Evolutionary conservation across 495 filamentous ascomycete species (phyloP).

Genomic region (Bombardia bombarda): DNA sequence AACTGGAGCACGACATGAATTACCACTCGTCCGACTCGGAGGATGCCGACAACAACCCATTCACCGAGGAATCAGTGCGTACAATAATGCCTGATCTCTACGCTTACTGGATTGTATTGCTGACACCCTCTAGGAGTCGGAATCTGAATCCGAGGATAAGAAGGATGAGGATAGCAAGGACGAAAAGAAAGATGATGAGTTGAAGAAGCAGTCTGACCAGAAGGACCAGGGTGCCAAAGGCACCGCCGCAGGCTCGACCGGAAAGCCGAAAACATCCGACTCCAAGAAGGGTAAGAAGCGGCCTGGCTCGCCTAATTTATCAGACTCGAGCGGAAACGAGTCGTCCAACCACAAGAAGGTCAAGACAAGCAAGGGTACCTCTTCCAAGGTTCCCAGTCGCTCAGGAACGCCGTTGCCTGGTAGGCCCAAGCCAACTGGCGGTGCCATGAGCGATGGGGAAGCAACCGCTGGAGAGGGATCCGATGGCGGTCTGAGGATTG

Average conservation of each 20-base stretch:
- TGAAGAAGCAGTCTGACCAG: constrained; percentile 58
- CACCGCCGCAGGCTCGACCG: constrained; percentile 63
- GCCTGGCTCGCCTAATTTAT: constrained; percentile 75
- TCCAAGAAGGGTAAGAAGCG: constrained; percentile 70
- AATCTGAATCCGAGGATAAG: constrained; percentile 31
- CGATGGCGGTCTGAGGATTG: constrained; percentile 52
- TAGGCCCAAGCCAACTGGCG: constrained; percentile 44
- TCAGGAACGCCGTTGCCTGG: constrained; percentile 50
- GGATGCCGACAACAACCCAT: constrained; percentile 58
- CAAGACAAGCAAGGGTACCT: constrained; percentile 56
- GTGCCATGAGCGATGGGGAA: constrained; percentile 75
- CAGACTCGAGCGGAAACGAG: constrained; percentile 85
- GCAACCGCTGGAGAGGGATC: constrained; percentile 68
- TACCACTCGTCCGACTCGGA: constrained; percentile 74
- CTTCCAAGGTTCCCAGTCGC: constrained; percentile 36
- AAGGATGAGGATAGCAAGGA: constrained; percentile 42
- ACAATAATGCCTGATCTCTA: constrained; percentile 42
- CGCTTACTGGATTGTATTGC: constrained; percentile 8
- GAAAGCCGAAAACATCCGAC: constrained; percentile 43
- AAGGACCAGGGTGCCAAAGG: constrained; percentile 57
- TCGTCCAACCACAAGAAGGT: constrained; percentile 80
- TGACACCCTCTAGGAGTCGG: constrained; percentile 22
- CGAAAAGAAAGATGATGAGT: constrained; percentile 63
- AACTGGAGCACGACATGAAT: constrained; percentile 74
- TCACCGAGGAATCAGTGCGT: no score